phyloP scores from a whole-genome alignment of 352 stramenopile species.

The Globisporangium heterothallicum region DNA sequence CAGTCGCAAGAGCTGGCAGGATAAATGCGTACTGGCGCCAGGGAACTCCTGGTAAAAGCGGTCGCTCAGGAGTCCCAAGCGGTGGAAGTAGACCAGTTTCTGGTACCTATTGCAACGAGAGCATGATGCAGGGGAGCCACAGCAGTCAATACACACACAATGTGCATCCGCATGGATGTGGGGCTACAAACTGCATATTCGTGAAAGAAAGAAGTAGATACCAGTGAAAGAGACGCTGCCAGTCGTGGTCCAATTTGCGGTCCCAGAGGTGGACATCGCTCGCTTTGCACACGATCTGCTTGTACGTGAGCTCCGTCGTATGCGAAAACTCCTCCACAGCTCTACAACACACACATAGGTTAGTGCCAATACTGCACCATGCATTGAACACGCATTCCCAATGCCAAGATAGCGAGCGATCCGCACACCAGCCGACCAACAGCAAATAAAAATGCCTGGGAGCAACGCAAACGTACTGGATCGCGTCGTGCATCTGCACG shows the following conservation, averaged over 20 bases:
- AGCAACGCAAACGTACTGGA: constrained; percentile 29
- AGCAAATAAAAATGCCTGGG: neutral
- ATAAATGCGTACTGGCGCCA: constrained; percentile 29
- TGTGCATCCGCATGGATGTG: too few species aligned
- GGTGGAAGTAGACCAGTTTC: constrained; percentile 70
- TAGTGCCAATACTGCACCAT: neutral
- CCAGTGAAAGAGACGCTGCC: constrained; percentile 61
- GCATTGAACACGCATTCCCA: too few species aligned
- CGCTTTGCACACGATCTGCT: constrained; percentile 44
- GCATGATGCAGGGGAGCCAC: too few species aligned
- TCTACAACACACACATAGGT: constrained; percentile 11
- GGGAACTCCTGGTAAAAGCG: constrained; percentile 62
- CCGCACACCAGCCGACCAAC: neutral
- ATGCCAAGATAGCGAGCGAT: neutral
- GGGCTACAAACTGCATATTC: neutral
- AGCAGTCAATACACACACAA: too few species aligned
- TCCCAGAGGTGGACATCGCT: constrained; percentile 37
- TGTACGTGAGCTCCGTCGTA: constrained; percentile 20
- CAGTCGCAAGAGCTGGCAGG: too few species aligned
- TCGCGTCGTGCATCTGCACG: constrained; percentile 47
- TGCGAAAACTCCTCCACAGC: constrained; percentile 59
- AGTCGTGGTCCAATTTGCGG: constrained; percentile 52
- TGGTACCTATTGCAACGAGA: constrained; percentile 41
- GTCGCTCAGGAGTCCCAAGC: constrained; percentile 58
- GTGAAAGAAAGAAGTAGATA: constrained; percentile 4